Evolutionary conservation across 768 basidiomycete genomes (phyloP), one percentile per base, ranked within the genome.

Genomic region (Termitomyces sp.): DNA sequence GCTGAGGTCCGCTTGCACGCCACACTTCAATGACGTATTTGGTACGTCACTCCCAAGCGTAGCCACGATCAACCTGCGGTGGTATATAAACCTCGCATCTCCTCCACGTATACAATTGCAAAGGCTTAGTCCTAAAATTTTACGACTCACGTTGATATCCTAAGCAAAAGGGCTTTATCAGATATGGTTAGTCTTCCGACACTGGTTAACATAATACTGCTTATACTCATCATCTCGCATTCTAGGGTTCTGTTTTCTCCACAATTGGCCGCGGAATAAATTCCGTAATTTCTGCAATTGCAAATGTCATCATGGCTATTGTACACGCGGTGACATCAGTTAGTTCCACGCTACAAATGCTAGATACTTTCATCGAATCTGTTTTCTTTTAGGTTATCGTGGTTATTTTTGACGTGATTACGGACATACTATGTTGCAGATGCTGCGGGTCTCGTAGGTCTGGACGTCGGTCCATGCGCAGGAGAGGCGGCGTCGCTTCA

Each of bases 241-340:
- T 4, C 27, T 22, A 87, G 86, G 86, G 85, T 53, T 77, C 85
- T 24, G 75, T 87, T 54, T 73, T 88, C 68, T 87, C 85, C 67
- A 79, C 87, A 27, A 88, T 89, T 46, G 87, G 84, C 22, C 64
- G 69, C 51, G 86, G 78, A 30, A 81, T 88, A 58, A 81, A 81
- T 56, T 73, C 82, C 52, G 68, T 89, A 59, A 78, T 89, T 63
- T 78, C 77, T 56, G 86, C 84, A 18, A 84, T 88, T 51, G 86
- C 85, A 15, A 65, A 63, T 55, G 74, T 88, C 4, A 66, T 87
- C 59, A 83, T 84, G 80, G 72, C 84, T 41, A 85, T 89, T 58
- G 76, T 89, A 48, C 64, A 76, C 59, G 83, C 71, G 9, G 80
- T 90, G 59, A 84, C 82, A 13, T 77, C 74, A n/a, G 87, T 88